Evolutionary conservation across 371 early-diverging fungal species (phyloP), one percentile per base, ranked within the genome.

Genomic region (Parasitella parasitica): DNA sequence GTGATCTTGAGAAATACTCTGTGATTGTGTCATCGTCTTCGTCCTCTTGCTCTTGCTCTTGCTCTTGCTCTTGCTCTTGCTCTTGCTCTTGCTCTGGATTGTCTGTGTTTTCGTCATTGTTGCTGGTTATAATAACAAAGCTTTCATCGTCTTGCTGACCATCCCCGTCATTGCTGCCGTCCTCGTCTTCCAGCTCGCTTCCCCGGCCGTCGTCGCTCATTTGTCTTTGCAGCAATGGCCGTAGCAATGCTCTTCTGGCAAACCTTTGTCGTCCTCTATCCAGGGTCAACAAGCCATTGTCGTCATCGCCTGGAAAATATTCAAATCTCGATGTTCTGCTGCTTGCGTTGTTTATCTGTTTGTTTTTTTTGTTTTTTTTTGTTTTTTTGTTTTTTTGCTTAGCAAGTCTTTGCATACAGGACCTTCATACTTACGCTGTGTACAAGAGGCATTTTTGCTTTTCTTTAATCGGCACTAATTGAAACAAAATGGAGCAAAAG

Each of bases 1-100:
- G 54, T 30, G 62, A 61, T 6, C 53, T 16, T 35, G 46, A 16
- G 11, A 36, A 41, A 18, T 37, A 34, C 20, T 48, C 68, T 26
- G 61, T 51, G 11, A 51, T 34, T 6, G 55, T 55, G 22, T 63
- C 57, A 13, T 64, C 57, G 32, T 62, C 65, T 30, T 57, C 48
- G 2, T 22, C 53, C 6, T 35, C 65, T 41, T 32, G 49, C 49
- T 51, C 72, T 62, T 57, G 64, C 58, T 53, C 64, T 37, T n/a
- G 54, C 63, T n/a, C 73, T 60, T 7, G 2, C 18, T 18, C 18
- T 16, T 41, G 9, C 20, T 41, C 18, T 20, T 41, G 20, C 7
- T 41, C 20, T 8, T 20, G 11, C 3, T 41, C 16, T 9, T 41
- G 18, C 32, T 30, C 32, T 30, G n/a, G n/a, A n/a, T n/a, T n/a